phyloP scores from a whole-genome alignment of 2,329 filamentous ascomycete genomes.

The Septoria petroselini region DNA sequence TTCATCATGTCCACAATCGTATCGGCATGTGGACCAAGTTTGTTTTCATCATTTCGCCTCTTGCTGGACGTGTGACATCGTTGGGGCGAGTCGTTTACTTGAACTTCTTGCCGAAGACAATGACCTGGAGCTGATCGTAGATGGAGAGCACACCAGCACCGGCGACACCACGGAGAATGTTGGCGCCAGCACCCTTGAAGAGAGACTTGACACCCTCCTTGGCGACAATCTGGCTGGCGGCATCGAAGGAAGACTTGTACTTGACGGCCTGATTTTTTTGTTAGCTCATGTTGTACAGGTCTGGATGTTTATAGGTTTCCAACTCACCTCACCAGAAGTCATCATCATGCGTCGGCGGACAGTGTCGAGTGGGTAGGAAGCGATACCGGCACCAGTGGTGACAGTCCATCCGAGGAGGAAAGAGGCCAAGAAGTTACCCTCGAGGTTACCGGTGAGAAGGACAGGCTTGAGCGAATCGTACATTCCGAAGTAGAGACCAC shows the following conservation, averaged over 20 bases:
- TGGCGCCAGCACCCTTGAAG: slow-evolving; percentile 99
- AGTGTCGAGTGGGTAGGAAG: slow-evolving; percentile 99
- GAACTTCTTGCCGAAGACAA: slow-evolving; percentile 99
- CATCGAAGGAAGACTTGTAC: slow-evolving; percentile 96
- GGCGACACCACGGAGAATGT: slow-evolving; percentile 99
- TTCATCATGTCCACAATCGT: slow-evolving; percentile 32
- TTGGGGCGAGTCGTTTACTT: slow-evolving; percentile 50
- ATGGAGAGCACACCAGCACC: slow-evolving; percentile 99
- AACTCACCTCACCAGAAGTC: slow-evolving; percentile 72
- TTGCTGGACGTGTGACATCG: slow-evolving; percentile 14
- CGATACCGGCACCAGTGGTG: slow-evolving; percentile 99
- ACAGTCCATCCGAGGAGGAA: slow-evolving; percentile 98
- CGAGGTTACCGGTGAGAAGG: slow-evolving; percentile 82
- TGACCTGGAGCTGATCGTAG: slow-evolving; percentile 99
- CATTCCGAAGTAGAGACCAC: slow-evolving; percentile 99
- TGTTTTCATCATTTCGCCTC: slow-evolving; percentile 20
- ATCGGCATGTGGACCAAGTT: slow-evolving; percentile 34
- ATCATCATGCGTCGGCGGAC: slow-evolving; percentile 99
- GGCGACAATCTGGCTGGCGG: slow-evolving; percentile 92
- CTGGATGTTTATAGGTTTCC: neutral
- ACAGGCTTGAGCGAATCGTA: slow-evolving; percentile 99
- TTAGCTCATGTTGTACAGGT: neutral
- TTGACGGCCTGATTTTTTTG: slow-evolving; percentile 80
- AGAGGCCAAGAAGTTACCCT: slow-evolving; percentile 99
- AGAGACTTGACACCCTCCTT: slow-evolving; percentile 97